Conservation (phyloP, 2,329 filamentous ascomycete genomes). For the Tolypocladium inflatum region DNA sequence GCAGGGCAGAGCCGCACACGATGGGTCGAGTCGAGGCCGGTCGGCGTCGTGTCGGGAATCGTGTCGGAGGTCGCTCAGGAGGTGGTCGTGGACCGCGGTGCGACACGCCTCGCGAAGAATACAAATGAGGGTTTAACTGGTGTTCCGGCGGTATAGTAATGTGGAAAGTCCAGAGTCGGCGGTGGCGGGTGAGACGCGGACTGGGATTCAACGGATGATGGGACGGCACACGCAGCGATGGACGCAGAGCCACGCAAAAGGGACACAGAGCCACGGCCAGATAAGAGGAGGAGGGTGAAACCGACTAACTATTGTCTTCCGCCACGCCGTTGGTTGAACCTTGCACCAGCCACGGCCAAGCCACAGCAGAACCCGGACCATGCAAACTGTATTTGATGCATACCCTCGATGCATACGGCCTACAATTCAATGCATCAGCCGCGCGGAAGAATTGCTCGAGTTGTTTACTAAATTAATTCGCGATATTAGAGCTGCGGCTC, state of each 20-base stretch:
- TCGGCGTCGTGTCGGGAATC: not conserved
- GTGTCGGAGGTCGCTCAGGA: not conserved
- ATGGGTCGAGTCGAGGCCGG: not conserved
- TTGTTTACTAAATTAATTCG: not conserved
- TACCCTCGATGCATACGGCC: too few relatives aligned
- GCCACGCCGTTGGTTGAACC: not conserved
- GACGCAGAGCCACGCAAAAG: not conserved
- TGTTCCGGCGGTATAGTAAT: constrained; percentile 2
- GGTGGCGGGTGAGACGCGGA: not conserved
- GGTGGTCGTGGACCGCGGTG: not conserved
- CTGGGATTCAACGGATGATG: not conserved
- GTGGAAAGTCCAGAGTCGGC: not conserved
- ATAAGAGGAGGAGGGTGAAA: not conserved
- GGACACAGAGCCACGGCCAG: not conserved
- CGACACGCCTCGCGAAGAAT: not conserved
- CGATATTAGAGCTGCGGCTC: not conserved
- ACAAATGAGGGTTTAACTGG: not conserved
- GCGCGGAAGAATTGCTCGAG: too few relatives aligned
- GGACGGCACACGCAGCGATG: not conserved
- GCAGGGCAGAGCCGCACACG: not conserved
- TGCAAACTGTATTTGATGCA: too few relatives aligned
- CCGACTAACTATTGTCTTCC: not conserved
- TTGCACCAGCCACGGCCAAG: not conserved
- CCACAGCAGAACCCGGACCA: not conserved
- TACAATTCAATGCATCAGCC: too few relatives aligned